These are phyloP conservation scores for Dendrobium catenatum DNA, from an alignment of 106 monocot genomes.

Conservation along the genomic window DNA sequence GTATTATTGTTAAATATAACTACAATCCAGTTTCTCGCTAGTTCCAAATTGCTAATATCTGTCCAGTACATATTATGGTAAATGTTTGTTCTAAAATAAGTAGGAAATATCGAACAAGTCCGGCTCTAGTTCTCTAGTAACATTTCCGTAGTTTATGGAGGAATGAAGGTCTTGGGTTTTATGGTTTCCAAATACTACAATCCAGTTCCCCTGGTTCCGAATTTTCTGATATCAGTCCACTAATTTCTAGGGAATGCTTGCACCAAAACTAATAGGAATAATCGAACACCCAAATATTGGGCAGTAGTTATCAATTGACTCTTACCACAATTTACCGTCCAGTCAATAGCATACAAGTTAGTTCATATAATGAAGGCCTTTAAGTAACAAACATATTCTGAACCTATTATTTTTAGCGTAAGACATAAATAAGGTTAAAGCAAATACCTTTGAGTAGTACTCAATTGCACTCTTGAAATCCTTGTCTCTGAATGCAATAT, in stretches of 20 bases:
- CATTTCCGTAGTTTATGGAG: too few species aligned
- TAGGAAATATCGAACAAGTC: not conserved
- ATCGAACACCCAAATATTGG: not conserved
- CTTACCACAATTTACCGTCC: not conserved
- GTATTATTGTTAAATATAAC: not conserved
- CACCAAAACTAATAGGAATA: too few species aligned
- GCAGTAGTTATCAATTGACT: not conserved
- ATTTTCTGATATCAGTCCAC: too few species aligned
- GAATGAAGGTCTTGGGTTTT: too few species aligned
- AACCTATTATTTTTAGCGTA: not conserved
- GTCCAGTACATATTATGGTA: not conserved
- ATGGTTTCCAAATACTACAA: too few species aligned
- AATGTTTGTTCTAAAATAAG: not conserved
- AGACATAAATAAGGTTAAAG: not conserved
- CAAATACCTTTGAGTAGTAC: conserved; percentile 73
- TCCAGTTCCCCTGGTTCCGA: too few species aligned
- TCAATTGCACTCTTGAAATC: conserved; percentile 91
- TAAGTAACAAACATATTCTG: not conserved
- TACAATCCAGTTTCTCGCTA: not conserved
- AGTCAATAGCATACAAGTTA: not conserved
- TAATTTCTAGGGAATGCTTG: too few species aligned
- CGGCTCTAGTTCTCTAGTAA: too few species aligned
- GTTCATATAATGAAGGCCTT: not conserved
- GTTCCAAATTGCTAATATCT: not conserved
- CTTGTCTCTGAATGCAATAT: conserved; percentile 89